A percentile compares a stretch with the other conserved stretches of the same genome.
Evolutionary conservation across 2,329 filamentous ascomycete genomes (phyloP).

Genomic region (Emergomyces africanus): DNA sequence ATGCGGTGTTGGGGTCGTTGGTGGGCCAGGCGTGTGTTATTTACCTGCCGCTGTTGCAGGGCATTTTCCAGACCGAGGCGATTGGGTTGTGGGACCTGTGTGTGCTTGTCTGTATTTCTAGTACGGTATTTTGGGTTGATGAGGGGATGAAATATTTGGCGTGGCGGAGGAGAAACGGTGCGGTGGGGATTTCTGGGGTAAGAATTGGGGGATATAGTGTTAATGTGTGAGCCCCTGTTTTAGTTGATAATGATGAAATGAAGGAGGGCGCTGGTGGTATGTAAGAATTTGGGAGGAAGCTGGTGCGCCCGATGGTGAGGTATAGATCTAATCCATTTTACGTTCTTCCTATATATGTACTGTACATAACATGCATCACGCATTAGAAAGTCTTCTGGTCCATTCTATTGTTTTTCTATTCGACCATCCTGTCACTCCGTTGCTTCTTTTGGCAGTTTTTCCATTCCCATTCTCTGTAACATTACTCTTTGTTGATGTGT

Average conservation of each 20-base stretch:
- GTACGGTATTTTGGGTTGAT: conserved; percentile 89
- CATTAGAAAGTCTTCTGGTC: neutral
- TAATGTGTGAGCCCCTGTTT: conserved; percentile 22
- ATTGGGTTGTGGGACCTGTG: conserved; percentile 62
- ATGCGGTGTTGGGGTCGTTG: conserved; percentile 75
- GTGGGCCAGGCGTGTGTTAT: conserved; percentile 82
- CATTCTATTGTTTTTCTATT: neutral
- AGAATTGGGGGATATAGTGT: conserved; percentile 25
- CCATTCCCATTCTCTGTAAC: neutral
- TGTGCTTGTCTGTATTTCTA: conserved; percentile 61
- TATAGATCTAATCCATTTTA: neutral
- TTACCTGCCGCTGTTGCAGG: conserved; percentile 86
- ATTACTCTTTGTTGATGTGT: too few species aligned
- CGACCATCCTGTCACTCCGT: neutral
- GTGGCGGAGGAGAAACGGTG: conserved; percentile 16
- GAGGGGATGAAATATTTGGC: conserved; percentile 64
- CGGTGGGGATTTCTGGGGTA: conserved; percentile 18
- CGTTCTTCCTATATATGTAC: neutral
- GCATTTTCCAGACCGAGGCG: conserved; percentile 91
- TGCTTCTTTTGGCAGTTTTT: neutral
- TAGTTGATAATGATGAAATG: neutral
- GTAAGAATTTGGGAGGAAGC: neutral
- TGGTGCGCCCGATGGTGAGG: neutral
- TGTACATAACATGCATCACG: too few species aligned
- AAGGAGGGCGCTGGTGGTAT: neutral